Evolutionary conservation across 768 basidiomycete species (phyloP), one percentile per base, ranked within the genome.

Genomic region (Collybiopsis luxurians): DNA sequence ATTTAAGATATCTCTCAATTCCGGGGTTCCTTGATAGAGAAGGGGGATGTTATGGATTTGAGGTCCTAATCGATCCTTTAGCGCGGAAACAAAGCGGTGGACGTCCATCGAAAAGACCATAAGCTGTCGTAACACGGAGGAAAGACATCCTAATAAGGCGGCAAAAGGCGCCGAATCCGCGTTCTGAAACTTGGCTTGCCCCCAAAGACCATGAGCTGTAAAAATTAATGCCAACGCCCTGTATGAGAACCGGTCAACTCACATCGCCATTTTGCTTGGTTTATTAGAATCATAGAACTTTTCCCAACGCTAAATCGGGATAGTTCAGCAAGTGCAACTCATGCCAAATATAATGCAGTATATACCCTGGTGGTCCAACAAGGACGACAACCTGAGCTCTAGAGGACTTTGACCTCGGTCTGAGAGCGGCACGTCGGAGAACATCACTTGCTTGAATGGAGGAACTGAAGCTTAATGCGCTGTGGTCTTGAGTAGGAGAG

Each of bases 201-300:
- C 87, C 87, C 87, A 90, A 4, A 89, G 75, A 3, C 87, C 87
- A 60, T 87, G 86, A 21, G 79, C 82, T 84, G 48, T 48, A 27
- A 43, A 30, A 12, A 59, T n/a, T 39, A 26, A 11, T 39, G 17
- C 34, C 49, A 60, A 19, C 48, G 6, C 30, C 13, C 28, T 53
- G 13, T 27, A 44, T 42, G 30, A 55, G 9, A 17, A 38, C 36
- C 15, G 43, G n/a, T 28, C 36, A 26, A 53, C 76, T 65, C 62
- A 83, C 85, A 77, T 71, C 87, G 69, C 87, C 87, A 89, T 65
- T 83, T 84, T 4, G 86, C 85, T 67, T 89, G 87, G 60, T 88
- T 81, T 4, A 78, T 82, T 24, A 88, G 72, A 54, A 90, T 76
- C 55, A 90, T 78, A 0, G 86, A 86, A 60, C 85, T 89, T 67